A percentile compares a stretch with the other conserved stretches of the same genome.
Evolutionary conservation across 1,284 basidiomycete species (phyloP).

Genomic region (Ceratobasidium sp.): DNA sequence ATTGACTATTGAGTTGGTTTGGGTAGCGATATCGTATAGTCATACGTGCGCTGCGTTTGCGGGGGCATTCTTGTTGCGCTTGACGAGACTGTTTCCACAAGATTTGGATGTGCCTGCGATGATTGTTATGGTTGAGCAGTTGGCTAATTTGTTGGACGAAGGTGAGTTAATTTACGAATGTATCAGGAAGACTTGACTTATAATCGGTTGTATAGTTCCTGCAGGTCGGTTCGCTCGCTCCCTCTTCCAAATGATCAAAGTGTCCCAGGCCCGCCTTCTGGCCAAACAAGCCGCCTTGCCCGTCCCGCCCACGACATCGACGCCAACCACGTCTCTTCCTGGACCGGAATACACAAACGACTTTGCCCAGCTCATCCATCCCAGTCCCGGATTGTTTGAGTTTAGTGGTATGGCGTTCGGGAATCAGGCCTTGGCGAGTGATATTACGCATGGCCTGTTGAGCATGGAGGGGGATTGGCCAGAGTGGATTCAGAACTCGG

Average conservation of each 20-base stretch:
- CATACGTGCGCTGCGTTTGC: constrained; percentile 49
- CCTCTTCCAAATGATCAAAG: constrained; percentile 36
- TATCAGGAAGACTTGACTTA: background rate
- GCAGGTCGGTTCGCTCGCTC: constrained; percentile 34
- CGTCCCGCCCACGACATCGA: background rate
- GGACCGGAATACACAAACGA: constrained; percentile 20
- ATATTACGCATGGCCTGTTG: constrained; percentile 29
- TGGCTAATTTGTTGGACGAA: constrained; percentile 46
- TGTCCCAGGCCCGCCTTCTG: constrained; percentile 23
- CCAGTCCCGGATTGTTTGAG: background rate
- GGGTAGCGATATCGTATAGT: constrained; percentile 46
- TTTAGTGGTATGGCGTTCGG: background rate
- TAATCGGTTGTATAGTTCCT: background rate
- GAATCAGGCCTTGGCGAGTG: constrained; percentile 5
- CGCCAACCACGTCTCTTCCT: background rate
- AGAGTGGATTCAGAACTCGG: constrained; percentile 35
- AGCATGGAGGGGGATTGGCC: constrained; percentile 32
- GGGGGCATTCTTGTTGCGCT: constrained; percentile 46
- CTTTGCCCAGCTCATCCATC: background rate
- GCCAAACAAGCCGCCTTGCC: constrained; percentile 24
- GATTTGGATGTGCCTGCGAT: constrained; percentile 47
- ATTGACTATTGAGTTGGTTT: background rate
- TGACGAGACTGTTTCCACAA: constrained; percentile 47
- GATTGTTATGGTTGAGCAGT: constrained; percentile 44
- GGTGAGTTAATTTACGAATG: constrained; percentile 25